A percentile compares a stretch with the other conserved stretches of the same genome.
phyloP scores from a whole-genome alignment of 345 rosid species.

The Lepidium didymum region DNA sequence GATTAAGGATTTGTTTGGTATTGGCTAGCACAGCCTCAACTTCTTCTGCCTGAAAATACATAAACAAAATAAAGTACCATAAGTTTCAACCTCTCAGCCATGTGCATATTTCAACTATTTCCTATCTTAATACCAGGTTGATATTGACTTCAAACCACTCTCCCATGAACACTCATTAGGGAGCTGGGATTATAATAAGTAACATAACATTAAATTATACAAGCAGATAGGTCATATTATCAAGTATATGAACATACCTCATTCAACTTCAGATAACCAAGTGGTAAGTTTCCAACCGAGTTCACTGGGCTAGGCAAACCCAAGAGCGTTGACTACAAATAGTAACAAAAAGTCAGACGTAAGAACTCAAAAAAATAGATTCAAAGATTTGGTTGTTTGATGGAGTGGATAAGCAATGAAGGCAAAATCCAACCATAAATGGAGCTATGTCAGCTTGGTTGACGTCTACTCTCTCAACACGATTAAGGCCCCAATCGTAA shows the following conservation, averaged over 20 bases:
- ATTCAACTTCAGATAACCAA: slow-evolving; percentile 61
- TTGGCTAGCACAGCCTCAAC: slow-evolving; percentile 91
- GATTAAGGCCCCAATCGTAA: slow-evolving; percentile 66
- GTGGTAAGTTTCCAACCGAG: slow-evolving; percentile 91
- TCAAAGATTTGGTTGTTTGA: neutral
- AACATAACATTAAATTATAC: neutral
- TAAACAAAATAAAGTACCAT: neutral
- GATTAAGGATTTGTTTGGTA: slow-evolving; percentile 89
- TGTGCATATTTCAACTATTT: neutral
- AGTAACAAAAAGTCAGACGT: slow-evolving; percentile 15
- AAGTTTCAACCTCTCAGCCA: slow-evolving; percentile 3
- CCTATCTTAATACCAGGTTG: neutral
- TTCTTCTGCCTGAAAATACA: slow-evolving; percentile 62
- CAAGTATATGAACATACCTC: slow-evolving; percentile 43
- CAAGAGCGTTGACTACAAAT: slow-evolving; percentile 72
- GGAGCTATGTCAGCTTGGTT: slow-evolving; percentile 98
- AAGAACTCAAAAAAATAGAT: neutral
- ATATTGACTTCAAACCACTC: neutral
- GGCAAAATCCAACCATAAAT: slow-evolving; percentile 54
- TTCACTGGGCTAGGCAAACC: slow-evolving; percentile 91
- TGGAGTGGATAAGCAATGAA: neutral
- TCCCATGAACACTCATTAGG: neutral
- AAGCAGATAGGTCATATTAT: neutral
- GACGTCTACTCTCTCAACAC: slow-evolving; percentile 86
- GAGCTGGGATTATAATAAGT: neutral